These are phyloP conservation scores for Phytomonas francai DNA, from an alignment of 208 protist genomes.

Conservation along the genomic window DNA sequence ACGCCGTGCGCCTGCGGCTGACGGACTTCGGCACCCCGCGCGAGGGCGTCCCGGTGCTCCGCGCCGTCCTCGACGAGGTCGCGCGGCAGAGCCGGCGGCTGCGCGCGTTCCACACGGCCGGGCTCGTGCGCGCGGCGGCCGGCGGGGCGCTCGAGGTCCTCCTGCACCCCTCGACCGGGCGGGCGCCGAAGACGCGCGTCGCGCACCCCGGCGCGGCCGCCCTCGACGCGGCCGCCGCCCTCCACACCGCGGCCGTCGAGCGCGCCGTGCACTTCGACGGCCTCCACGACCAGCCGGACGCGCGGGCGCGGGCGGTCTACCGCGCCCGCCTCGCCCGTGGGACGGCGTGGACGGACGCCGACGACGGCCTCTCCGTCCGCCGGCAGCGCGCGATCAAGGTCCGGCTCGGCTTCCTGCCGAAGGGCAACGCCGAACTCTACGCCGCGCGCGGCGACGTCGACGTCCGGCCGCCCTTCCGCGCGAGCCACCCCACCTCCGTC, in stretches of 20 bases:
- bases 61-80: constrained; percentile 74
- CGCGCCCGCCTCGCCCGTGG: constrained; percentile 58
- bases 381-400: constrained; percentile 82
- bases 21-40: constrained; percentile 80
- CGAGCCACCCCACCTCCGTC: constrained; percentile 68
- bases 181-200: constrained; percentile 75
- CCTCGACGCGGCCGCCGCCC: constrained; percentile 47
- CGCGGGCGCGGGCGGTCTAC: constrained; percentile 53
- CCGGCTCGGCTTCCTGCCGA: constrained; percentile 81
- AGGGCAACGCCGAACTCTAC: constrained; percentile 83
- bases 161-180: constrained; percentile 73
- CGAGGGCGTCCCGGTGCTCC: constrained; percentile 78
- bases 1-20: constrained; percentile 67
- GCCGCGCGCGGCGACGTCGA: constrained; percentile 80
- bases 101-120: constrained; percentile 67
- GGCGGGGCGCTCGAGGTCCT: constrained; percentile 81
- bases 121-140: constrained; percentile 47
- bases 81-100: constrained; percentile 54
- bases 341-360: constrained; percentile 82
- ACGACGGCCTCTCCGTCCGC: constrained; percentile 79
- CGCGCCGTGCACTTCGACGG: constrained; percentile 83
- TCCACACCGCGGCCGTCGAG: constrained; percentile 60
- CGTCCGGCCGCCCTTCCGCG: constrained; percentile 69
- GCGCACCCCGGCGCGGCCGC: constrained; percentile 52
- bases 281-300: constrained; percentile 41